Base-by-base conservation (phyloP, 208 protist genomes). In the Acanthamoeba culbertsoni region DNA sequence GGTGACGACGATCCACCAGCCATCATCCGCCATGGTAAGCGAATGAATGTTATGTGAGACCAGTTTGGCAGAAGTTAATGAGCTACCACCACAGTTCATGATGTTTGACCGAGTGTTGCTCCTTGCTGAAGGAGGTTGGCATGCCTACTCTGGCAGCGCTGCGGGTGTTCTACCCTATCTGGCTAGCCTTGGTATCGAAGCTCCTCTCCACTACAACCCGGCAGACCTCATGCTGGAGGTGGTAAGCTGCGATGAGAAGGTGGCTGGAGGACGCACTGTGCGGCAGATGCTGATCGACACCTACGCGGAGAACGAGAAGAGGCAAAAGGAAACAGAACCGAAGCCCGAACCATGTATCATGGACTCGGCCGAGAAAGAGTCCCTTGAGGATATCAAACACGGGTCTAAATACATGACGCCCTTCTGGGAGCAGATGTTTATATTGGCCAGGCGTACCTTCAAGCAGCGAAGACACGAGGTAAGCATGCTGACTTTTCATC, bases 1-100 rank as follows among this genome's bases (percentile, higher is more conserved):
- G 40, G 82, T 95, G 20, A 73, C 94, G 8, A 91, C 95, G 14
- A 95, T 96, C 55, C 95, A 96, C 84, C 95, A 96, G 75, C 95
- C 95, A 35, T 73, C 93, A 53, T 94, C 55, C 28, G 91, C 84
- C 63, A 95, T 96, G 18, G n/a, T n/a, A n/a, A n/a, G n/a, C n/a
- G n/a, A n/a, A n/a, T n/a, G n/a, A n/a, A n/a, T n/a, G n/a, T n/a
- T n/a, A n/a, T n/a, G n/a, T n/a, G n/a, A n/a, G n/a, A n/a, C n/a
- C n/a, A n/a, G n/a, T n/a, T n/a, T n/a, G n/a, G n/a, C n/a, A n/a
- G n/a, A n/a, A n/a, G n/a, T n/a, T n/a, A n/a, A n/a, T n/a, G n/a
- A n/a, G n/a, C n/a, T n/a, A n/a, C n/a, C n/a, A n/a, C n/a, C n/a
- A n/a, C n/a, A n/a, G n/a, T 96, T 96, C 55, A 91, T 59, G 28